These are phyloP conservation scores for Neofusicoccum sp. DNA, from an alignment of 2,329 filamentous ascomycete species.

Conservation along the genomic window DNA sequence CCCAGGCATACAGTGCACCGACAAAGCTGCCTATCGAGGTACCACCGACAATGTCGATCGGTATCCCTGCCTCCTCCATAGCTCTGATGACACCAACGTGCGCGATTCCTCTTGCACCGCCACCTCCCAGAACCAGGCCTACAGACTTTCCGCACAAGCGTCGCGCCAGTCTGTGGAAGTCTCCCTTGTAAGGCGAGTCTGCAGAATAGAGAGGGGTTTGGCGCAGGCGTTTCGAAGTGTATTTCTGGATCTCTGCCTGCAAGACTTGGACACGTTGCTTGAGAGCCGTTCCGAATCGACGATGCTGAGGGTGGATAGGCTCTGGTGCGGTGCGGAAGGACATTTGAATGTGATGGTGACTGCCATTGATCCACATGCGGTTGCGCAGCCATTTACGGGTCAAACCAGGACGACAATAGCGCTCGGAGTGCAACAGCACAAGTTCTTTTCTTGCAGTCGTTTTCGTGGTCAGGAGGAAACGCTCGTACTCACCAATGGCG, in stretches of 20 bases:
- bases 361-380: conserved; percentile 95
- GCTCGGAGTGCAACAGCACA: conserved; percentile 83
- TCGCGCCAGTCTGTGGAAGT: conserved; percentile 90
- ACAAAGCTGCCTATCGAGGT: conserved; percentile 97
- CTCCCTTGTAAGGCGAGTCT: conserved; percentile 90
- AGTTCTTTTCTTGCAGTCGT: conserved; percentile 92
- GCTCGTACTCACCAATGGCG: conserved; percentile 90
- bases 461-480: conserved; percentile 94
- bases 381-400: conserved; percentile 86
- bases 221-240: conserved; percentile 87
- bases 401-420: conserved; percentile 79
- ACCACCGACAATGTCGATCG: conserved; percentile 90
- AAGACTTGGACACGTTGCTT: conserved; percentile 92
- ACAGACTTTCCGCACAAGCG: conserved; percentile 91
- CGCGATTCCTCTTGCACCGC: conserved; percentile 85
- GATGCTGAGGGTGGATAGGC: conserved; percentile 70
- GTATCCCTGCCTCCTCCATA: conserved; percentile 92
- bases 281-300: conserved; percentile 77
- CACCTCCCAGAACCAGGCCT: conserved; percentile 88
- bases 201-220: conserved; percentile 87
- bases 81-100: conserved; percentile 94
- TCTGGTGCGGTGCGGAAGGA: conserved; percentile 73
- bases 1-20: conserved; percentile 89
- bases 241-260: conserved; percentile 97
- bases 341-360: conserved; percentile 98